A percentile compares a stretch with the other conserved stretches of the same genome.
Evolutionary conservation across 129 eudicot genomes (phyloP).

Genomic region (Erigeron canadensis): DNA sequence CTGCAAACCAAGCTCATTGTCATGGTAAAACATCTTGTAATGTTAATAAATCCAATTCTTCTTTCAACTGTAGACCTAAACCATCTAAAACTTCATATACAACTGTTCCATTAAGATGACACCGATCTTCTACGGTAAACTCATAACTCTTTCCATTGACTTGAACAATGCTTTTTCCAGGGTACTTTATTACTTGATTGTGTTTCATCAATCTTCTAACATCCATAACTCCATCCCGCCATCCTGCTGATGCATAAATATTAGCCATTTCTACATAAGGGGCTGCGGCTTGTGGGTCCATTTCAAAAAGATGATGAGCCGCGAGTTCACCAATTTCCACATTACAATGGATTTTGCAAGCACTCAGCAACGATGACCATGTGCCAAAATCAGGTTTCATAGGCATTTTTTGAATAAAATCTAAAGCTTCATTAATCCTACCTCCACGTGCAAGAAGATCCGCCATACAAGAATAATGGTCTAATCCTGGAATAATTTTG

Average conservation of each 20-base stretch:
- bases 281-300: constrained; percentile 66
- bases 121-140: constrained; percentile 71
- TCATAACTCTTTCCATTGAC: constrained; percentile 53
- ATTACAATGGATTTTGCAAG: constrained; percentile 68
- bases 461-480: constrained; percentile 71
- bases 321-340: constrained; percentile 67
- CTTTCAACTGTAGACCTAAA: constrained; percentile 1
- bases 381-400: constrained; percentile 67
- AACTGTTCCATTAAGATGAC: constrained; percentile 40
- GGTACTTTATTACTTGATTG: constrained; percentile 55
- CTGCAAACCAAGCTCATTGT: neutral
- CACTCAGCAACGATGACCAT: constrained; percentile 72
- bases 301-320: constrained; percentile 48
- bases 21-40: constrained; percentile 18
- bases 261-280: constrained; percentile 84
- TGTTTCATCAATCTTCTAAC: constrained; percentile 59
- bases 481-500: constrained; percentile 46
- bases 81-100: constrained; percentile 52
- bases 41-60: constrained; percentile 26
- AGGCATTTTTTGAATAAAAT: constrained; percentile 60
- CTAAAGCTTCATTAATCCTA: constrained; percentile 62
- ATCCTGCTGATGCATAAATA: constrained; percentile 63
- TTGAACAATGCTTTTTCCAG: constrained; percentile 62
- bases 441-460: constrained; percentile 92
- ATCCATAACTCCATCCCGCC: constrained; percentile 66